Percentiles rank a stretch among this genome's conserved stretches.
phyloP scores from a whole-genome alignment of 352 stramenopile species.

The Globisporangium nunn region DNA sequence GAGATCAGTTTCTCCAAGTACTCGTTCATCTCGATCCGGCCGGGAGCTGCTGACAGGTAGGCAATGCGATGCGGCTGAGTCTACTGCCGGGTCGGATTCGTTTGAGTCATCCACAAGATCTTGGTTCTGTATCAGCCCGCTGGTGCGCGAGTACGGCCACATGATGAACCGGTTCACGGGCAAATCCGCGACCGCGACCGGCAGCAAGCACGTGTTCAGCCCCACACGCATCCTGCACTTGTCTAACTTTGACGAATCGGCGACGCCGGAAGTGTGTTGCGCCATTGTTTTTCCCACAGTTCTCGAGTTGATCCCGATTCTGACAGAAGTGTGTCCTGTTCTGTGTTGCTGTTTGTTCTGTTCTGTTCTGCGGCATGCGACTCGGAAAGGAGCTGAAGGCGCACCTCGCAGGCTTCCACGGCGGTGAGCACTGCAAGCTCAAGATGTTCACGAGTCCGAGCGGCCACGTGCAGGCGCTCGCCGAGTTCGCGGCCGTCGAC shows the following conservation, averaged over 20 bases:
- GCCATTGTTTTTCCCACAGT: neutral
- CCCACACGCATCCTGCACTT: constrained; percentile 57
- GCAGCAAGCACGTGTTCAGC: constrained; percentile 59
- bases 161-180: constrained; percentile 52
- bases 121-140: neutral
- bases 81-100: no score
- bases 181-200: constrained; percentile 33
- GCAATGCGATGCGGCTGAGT: neutral
- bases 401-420: constrained; percentile 29
- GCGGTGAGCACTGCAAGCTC: constrained; percentile 34
- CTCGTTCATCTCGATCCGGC: constrained; percentile 34
- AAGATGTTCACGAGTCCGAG: constrained; percentile 40
- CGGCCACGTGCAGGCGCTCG: constrained; percentile 40
- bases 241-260: constrained; percentile 45
- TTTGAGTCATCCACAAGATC: neutral
- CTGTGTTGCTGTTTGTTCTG: no score
- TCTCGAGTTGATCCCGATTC: no score
- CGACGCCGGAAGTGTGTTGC: constrained; percentile 20
- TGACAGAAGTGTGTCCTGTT: no score
- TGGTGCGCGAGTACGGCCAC: constrained; percentile 43
- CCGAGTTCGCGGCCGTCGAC: constrained; percentile 44
- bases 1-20: constrained; percentile 65
- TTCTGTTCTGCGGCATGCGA: no score
- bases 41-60: constrained; percentile 9
- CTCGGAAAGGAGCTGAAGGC: constrained; percentile 23